phyloP scores from a whole-genome alignment of 805 yeast genomes.

The Barnettozyma pratensis region DNA sequence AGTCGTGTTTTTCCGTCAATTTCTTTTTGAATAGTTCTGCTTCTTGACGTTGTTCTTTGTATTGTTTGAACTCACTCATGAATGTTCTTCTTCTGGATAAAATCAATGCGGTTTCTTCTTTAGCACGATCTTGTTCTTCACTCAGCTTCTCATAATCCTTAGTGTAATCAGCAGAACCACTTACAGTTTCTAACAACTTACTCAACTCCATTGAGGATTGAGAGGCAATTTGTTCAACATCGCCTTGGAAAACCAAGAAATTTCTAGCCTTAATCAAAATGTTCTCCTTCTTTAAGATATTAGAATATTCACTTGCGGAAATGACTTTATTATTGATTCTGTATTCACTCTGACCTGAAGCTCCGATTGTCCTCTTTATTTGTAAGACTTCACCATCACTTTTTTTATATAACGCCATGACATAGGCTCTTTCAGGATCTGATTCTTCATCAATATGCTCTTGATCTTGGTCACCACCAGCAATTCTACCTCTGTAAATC shows the following conservation, averaged over 20 bases:
- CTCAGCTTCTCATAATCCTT: constrained; percentile 61
- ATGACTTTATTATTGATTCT: constrained; percentile 56
- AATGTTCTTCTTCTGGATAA: constrained; percentile 65
- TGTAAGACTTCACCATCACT: constrained; percentile 52
- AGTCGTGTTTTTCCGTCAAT: constrained; percentile 40
- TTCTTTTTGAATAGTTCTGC: constrained; percentile 60
- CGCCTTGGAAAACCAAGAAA: constrained; percentile 94
- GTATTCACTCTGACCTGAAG: constrained; percentile 62
- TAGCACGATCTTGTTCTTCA: constrained; percentile 62
- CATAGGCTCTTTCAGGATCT: constrained; percentile 53
- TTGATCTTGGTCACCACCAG: constrained; percentile 24
- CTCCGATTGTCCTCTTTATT: constrained; percentile 57
- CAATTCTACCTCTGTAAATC: constrained; percentile 67
- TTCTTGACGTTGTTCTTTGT: constrained; percentile 69
- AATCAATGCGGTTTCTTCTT: constrained; percentile 55
- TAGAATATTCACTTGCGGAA: constrained; percentile 59
- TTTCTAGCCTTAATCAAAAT: constrained; percentile 86
- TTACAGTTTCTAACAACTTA: constrained; percentile 68
- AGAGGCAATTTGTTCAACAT: constrained; percentile 88
- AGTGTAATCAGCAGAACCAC: constrained; percentile 70
- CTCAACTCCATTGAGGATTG: constrained; percentile 77
- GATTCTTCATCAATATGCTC: constrained; percentile 18
- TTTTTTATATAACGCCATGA: constrained; percentile 69
- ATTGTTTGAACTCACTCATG: constrained; percentile 70
- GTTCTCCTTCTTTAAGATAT: constrained; percentile 66